Base-by-base conservation (phyloP, 306 rosid genomes). In the Rubus idaeus region DNA sequence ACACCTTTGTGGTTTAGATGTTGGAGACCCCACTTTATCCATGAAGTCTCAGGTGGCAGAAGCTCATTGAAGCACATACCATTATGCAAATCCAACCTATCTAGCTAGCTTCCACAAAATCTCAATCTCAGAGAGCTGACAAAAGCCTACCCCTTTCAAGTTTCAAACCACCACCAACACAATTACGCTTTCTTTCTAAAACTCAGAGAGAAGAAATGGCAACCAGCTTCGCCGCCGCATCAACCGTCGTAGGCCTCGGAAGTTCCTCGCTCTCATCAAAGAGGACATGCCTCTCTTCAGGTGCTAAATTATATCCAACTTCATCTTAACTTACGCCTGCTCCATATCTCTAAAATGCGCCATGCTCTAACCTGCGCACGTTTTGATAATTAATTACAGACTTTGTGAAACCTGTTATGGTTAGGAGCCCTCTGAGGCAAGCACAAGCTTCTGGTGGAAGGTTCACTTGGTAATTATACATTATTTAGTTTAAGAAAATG, bases 11-110 rank as follows among this genome's bases (percentile, higher is more conserved):
- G 56, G 56, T 42, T 23, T 14, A 14, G 58, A 74, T 46, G 61
- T 30, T 57, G 10, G 70, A 26, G 89, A 67, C 79, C 92, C 97
- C 83, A 87, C 87, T 85, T 86, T 91, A 91, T 94, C 98, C 78
- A 5, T 0, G 37, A 45, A 26, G 0, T 77, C 81, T 75, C 5
- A 90, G 70, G 89, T 91, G 97, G 89, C 96, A 83, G 37, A 65
- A 66, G 9, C 8, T 80, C 66, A 94, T 94, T 91, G 96, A 81
- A 65, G 79, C 62, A 52, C 12, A 67, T 64, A 39, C 69, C 45
- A 64, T 39, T 16, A 64, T 77, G 81, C 81, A 78, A 84, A 53
- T 71, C 81, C 82, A 83, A 84, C 85, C 90, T 74, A 70, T 77
- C 78, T n/a, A n/a, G n/a, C n/a, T n/a, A n/a, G n/a, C n/a, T 64